These are phyloP conservation scores for Ophiostoma sp. DNA, from an alignment of 2,329 filamentous ascomycete species.

Conservation along the genomic window DNA sequence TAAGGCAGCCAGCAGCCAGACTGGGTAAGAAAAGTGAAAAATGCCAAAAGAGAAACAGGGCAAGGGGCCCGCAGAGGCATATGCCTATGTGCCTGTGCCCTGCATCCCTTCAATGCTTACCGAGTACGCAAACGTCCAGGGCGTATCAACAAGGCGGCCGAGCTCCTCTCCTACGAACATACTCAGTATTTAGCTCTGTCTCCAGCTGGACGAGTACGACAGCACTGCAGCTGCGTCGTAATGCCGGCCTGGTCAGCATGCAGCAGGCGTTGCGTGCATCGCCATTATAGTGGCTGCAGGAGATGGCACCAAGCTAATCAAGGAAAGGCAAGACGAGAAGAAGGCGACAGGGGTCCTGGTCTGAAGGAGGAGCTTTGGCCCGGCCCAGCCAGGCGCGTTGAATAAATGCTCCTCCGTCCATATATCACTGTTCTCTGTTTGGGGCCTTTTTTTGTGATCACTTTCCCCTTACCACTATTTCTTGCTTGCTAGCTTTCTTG, in stretches of 20 bases:
- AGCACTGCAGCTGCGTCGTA: not conserved
- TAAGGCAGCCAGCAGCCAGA: not conserved
- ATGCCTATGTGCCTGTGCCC: not conserved
- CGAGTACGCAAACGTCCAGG: not conserved
- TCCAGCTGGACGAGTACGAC: not conserved
- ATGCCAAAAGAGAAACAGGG: not conserved
- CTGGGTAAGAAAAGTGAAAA: not conserved
- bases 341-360: not conserved
- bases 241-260: not conserved
- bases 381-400: not conserved
- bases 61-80: not conserved
- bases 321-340: not conserved
- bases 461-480: not conserved
- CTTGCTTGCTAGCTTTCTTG: not conserved
- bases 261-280: not conserved
- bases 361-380: conserved; percentile 7
- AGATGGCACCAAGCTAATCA: not conserved
- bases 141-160: not conserved
- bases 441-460: not conserved
- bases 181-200: no score
- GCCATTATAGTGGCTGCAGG: not conserved
- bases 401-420: not conserved
- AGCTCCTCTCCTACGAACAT: no score
- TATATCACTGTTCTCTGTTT: no score
- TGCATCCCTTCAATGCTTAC: not conserved